phyloP scores from a whole-genome alignment of 768 basidiomycete genomes.

The Leucocoprinus birnbaumii region DNA sequence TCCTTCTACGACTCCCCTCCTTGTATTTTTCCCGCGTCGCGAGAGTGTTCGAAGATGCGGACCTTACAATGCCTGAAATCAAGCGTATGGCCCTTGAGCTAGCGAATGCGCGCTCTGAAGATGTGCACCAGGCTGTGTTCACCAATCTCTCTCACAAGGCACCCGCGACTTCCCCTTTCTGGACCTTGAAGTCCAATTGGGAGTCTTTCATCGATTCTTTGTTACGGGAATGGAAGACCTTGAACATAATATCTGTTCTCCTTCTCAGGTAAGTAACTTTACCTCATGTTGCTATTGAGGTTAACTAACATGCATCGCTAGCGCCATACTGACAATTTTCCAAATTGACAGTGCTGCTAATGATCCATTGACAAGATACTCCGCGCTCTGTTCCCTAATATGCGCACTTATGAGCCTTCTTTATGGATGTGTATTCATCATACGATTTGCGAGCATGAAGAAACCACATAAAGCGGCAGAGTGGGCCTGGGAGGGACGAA shows the following conservation, averaged over 20 bases:
- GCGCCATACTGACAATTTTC: conserved; percentile 32
- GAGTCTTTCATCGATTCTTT: conserved; percentile 26
- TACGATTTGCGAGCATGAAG: conserved; percentile 63
- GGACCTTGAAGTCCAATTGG: conserved; percentile 25
- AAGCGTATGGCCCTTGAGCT: conserved; percentile 30
- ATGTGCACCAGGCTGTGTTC: conserved; percentile 6
- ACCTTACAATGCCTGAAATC: conserved; percentile 57
- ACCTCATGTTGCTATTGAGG: no score
- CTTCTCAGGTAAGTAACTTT: conserved; percentile 23
- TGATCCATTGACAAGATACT: conserved; percentile 54
- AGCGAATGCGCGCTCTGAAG: conserved; percentile 8
- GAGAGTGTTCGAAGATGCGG: conserved; percentile 61
- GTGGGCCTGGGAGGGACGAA: conserved; percentile 62
- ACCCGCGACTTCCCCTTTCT: conserved; percentile 14
- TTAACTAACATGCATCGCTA: conserved; percentile 10
- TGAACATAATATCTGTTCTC: conserved; percentile 31
- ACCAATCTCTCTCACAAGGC: not conserved
- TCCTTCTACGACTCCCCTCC: conserved; percentile 56
- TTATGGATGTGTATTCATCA: conserved; percentile 63
- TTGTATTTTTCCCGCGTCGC: conserved; percentile 67
- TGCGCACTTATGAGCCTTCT: conserved; percentile 61
- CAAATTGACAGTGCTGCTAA: conserved; percentile 36
- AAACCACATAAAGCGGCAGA: conserved; percentile 60
- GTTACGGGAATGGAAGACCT: conserved; percentile 32
- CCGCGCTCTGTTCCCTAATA: conserved; percentile 53